These are phyloP conservation scores for Platanus orientalis DNA, from an alignment of 164 flowering plant species.

Conservation along the genomic window DNA sequence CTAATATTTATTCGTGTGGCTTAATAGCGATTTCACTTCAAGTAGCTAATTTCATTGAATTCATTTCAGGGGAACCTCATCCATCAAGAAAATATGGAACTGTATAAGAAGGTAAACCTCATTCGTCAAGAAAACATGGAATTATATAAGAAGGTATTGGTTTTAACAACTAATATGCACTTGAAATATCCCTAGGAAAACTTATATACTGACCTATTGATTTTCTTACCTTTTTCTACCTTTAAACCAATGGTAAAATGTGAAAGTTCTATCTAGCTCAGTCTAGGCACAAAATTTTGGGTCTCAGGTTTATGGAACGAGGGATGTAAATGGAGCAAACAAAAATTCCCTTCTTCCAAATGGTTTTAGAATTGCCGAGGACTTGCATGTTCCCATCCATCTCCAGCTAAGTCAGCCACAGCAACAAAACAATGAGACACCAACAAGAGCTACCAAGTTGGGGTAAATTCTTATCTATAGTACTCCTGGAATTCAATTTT, in stretches of 20 bases:
- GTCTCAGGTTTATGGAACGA: conserved; percentile 56
- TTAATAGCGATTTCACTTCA: neutral
- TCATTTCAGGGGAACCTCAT: conserved; percentile 61
- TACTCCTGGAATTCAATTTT: neutral
- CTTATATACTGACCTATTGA: neutral
- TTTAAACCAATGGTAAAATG: neutral
- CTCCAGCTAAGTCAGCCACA: conserved; percentile 82
- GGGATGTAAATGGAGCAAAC: conserved; percentile 39
- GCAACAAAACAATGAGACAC: conserved; percentile 39
- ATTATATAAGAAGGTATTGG: conserved; percentile 48
- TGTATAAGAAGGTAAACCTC: conserved; percentile 67
- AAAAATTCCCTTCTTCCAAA: conserved; percentile 24
- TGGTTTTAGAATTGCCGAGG: conserved; percentile 37
- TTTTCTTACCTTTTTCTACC: neutral
- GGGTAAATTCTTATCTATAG: conserved; percentile 35
- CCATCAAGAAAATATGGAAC: conserved; percentile 73
- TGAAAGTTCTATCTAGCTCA: neutral
- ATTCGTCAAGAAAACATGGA: conserved; percentile 57
- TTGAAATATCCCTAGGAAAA: conserved; percentile 8
- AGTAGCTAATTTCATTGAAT: conserved; percentile 19
- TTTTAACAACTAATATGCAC: conserved; percentile 9
- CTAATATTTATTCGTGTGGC: neutral
- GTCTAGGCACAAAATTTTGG: conserved; percentile 13
- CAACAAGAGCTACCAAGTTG: conserved; percentile 37
- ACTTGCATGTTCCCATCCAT: conserved; percentile 39